A percentile compares a stretch with the other conserved stretches of the same genome.
Conservation (phyloP, 176 grass and related monocot species). For the Hordeum vulgare region MorexV3_pseudomolecules_assembly NC_058521.1:566971448-566971947, state of each 20-base stretch:
- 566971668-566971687: constrained; percentile 96
- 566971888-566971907: constrained; percentile 47
- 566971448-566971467: not conserved
- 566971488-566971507: not conserved
- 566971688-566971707: constrained; percentile 88
- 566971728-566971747: not conserved
- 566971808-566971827: constrained; percentile 58
- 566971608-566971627: constrained; percentile 58
- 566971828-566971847: constrained; percentile 28
- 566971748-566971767: not conserved
- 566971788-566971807: constrained; percentile 84
- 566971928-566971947: too few relatives aligned
- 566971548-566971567: not conserved
- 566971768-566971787: not conserved
- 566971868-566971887: not conserved
- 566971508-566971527: not conserved
- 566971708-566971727: not conserved
- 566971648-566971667: constrained; percentile 82
- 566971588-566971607: constrained; percentile 39
- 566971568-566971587: not conserved
- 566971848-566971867: constrained; percentile 26
- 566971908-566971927: constrained; percentile 77
- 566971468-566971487: not conserved
- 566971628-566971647: constrained; percentile 82
- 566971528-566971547: not conserved